phyloP scores from a whole-genome alignment of 345 rosid species.

The Hypericum androsaemum region DNA sequence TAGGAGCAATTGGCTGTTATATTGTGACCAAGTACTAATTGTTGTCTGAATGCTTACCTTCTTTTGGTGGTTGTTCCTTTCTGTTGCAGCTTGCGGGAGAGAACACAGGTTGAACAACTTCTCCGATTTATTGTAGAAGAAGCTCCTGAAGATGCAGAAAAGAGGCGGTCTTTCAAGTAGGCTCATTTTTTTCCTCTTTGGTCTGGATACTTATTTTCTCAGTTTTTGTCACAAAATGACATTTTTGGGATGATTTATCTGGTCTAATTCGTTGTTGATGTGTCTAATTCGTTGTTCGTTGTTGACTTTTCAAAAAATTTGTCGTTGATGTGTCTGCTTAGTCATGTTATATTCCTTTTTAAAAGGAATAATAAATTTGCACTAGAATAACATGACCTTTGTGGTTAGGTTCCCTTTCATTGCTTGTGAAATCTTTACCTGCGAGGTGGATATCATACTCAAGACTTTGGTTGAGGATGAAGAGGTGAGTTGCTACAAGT shows the following conservation, averaged over 20 bases:
- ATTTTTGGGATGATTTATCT: background rate
- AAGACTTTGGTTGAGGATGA: conserved; percentile 88
- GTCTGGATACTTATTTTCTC: conserved; percentile 4
- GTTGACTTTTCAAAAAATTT: background rate
- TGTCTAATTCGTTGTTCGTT: background rate
- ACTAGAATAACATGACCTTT: background rate
- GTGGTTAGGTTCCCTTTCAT: conserved; percentile 71
- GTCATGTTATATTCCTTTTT: background rate
- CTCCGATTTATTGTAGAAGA: conserved; percentile 69
- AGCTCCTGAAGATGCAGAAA: conserved; percentile 63
- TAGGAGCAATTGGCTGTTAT: no score
- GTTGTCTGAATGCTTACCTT: no score
- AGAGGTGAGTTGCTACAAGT: conserved; percentile 41
- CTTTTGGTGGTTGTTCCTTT: background rate
- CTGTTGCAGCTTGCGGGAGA: conserved; percentile 67
- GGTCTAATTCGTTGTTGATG: background rate
- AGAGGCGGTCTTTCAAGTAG: conserved; percentile 64
- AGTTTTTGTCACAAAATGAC: conserved; percentile 2
- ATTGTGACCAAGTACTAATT: no score
- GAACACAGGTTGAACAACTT: conserved; percentile 67
- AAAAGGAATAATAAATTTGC: no score
- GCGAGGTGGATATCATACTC: conserved; percentile 86
- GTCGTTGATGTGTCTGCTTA: no score
- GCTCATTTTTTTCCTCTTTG: conserved; percentile 10
- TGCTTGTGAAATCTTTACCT: conserved; percentile 86